Evolutionary conservation across 768 basidiomycete species (phyloP).

Genomic region (Boletus rufocinnamomeus): DNA sequence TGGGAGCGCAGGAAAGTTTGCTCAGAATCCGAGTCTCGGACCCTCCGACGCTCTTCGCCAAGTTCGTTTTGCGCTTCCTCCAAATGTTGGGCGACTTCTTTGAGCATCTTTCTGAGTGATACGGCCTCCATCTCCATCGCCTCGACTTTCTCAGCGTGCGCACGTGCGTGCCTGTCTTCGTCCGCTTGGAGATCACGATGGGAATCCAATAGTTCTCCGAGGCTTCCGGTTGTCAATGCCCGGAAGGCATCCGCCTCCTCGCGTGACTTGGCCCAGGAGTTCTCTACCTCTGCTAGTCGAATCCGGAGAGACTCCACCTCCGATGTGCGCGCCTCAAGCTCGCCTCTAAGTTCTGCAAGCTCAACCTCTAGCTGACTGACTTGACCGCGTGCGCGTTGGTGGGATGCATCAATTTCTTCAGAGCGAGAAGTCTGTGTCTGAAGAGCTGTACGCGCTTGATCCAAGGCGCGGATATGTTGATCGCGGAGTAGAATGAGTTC

Average conservation of each 20-base stretch:
- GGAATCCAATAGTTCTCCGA: conserved; percentile 85
- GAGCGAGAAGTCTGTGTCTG: conserved; percentile 74
- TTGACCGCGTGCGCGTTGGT: conserved; percentile 69
- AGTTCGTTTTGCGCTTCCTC: conserved; percentile 71
- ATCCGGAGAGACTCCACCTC: conserved; percentile 73
- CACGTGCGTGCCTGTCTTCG: conserved; percentile 73
- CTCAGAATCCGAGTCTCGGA: conserved; percentile 65
- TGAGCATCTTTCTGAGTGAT: conserved; percentile 77
- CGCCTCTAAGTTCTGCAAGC: conserved; percentile 74
- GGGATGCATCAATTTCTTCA: conserved; percentile 74
- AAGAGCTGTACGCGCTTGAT: conserved; percentile 80
- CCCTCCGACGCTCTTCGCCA: conserved; percentile 63
- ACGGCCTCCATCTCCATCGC: conserved; percentile 77
- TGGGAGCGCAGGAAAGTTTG: conserved; percentile 69
- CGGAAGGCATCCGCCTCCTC: conserved; percentile 92
- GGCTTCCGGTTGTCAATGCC: conserved; percentile 79
- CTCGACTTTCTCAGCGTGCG: conserved; percentile 79
- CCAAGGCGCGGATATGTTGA: conserved; percentile 84
- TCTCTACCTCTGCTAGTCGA: conserved; percentile 79
- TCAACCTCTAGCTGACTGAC: conserved; percentile 74
- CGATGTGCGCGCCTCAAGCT: conserved; percentile 71
- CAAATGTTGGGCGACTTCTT: conserved; percentile 69
- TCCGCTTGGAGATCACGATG: conserved; percentile 85
- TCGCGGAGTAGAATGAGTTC: conserved; percentile 72
- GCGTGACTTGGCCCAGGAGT: conserved; percentile 87